Evolutionary conservation across 2,329 filamentous ascomycete genomes (phyloP).

Genomic region (Dothistroma septosporum): DNA sequence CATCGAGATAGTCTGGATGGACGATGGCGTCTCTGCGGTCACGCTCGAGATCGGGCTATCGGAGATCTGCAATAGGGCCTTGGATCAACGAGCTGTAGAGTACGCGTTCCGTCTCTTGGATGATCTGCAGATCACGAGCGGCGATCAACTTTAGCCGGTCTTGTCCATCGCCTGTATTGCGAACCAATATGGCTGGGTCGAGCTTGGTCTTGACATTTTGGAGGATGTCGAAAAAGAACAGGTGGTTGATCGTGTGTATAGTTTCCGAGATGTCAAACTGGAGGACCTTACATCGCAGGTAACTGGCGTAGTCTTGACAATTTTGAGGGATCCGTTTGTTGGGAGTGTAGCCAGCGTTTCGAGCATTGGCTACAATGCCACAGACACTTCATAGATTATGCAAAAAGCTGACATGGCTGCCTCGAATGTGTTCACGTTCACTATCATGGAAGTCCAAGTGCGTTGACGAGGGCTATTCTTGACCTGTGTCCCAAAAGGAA

Average conservation of each 20-base stretch:
- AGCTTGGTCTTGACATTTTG: conserved; percentile 31
- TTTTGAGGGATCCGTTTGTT: conserved; percentile 34
- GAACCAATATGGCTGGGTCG: conserved; percentile 27
- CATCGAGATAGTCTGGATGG: conserved; percentile 39
- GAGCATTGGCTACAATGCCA: conserved; percentile 38
- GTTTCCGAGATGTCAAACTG: conserved; percentile 37
- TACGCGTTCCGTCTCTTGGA: conserved; percentile 31
- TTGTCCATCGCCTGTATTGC: conserved; percentile 27
- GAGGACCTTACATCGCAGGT: conserved; percentile 35
- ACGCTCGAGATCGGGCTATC: conserved; percentile 40
- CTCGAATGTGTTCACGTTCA: no score
- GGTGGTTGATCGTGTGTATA: conserved; percentile 35
- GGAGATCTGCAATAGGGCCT: conserved; percentile 36
- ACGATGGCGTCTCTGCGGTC: conserved; percentile 35
- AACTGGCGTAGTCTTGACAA: conserved; percentile 35
- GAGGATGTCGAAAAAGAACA: conserved; percentile 37
- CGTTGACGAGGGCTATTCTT: no score
- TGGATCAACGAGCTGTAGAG: conserved; percentile 36
- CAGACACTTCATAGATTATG: conserved; percentile 8
- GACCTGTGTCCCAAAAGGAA: no score
- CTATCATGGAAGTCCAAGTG: not conserved
- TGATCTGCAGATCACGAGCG: conserved; percentile 25
- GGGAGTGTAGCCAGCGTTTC: conserved; percentile 36
- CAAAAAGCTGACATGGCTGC: not conserved
- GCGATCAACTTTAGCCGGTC: conserved; percentile 5